phyloP scores from a whole-genome alignment of 1,284 basidiomycete genomes.

The Coriolopsis trogii region DNA sequence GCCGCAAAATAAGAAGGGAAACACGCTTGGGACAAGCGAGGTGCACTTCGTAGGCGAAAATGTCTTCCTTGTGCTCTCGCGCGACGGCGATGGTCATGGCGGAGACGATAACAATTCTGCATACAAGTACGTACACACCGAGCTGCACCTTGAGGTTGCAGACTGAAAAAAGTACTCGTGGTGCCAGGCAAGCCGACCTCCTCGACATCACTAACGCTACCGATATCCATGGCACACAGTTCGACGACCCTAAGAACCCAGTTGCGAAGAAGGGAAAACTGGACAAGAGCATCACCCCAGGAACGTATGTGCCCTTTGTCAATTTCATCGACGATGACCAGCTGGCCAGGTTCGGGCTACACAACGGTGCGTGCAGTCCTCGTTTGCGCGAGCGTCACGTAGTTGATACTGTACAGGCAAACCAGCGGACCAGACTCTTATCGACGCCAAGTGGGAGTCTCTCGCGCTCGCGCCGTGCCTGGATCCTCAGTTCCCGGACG shows the following conservation, averaged over 20 bases:
- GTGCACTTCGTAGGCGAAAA: conserved; percentile 55
- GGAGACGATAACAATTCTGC: conserved; percentile 50
- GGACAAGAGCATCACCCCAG: conserved; percentile 51
- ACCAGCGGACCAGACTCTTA: conserved; percentile 53
- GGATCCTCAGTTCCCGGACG: conserved; percentile 55
- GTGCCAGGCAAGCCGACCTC: conserved; percentile 58
- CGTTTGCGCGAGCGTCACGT: not conserved
- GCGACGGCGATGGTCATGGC: conserved; percentile 66
- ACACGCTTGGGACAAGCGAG: conserved; percentile 58
- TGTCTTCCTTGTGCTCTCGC: conserved; percentile 60
- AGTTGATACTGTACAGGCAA: conserved; percentile 30
- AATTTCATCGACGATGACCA: conserved; percentile 53
- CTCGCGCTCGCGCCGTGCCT: conserved; percentile 59
- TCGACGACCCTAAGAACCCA: conserved; percentile 56
- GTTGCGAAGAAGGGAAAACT: conserved; percentile 56
- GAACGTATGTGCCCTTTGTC: conserved; percentile 59
- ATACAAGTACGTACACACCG: conserved; percentile 52
- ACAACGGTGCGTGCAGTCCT: conserved; percentile 43
- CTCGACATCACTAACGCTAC: conserved; percentile 62
- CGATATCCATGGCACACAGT: conserved; percentile 61
- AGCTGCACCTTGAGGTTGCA: not conserved
- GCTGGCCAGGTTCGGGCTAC: conserved; percentile 64
- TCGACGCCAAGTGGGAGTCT: conserved; percentile 73
- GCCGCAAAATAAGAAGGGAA: conserved; percentile 54
- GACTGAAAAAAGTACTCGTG: no score